These are phyloP conservation scores for Pseudozyma pruni DNA, from an alignment of 1,284 basidiomycete genomes.

Conservation along the genomic window DNA sequence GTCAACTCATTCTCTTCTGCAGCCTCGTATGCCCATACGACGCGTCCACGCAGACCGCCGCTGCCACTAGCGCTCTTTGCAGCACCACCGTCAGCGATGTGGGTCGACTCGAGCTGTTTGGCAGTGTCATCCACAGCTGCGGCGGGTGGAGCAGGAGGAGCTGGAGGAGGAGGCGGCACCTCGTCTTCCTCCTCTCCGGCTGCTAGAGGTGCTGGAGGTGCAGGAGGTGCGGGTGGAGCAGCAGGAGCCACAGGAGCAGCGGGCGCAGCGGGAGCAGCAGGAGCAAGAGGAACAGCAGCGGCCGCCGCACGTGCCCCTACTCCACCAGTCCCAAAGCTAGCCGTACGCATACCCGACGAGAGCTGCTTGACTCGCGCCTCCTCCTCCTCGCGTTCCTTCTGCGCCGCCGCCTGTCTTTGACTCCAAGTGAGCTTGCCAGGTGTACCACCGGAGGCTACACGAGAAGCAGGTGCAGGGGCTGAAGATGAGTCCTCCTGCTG, in stretches of 20 bases:
- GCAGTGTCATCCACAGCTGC: slow-evolving; percentile 23
- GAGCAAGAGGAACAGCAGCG: slow-evolving; percentile 14
- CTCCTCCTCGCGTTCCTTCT: slow-evolving; percentile 60
- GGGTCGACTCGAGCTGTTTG: slow-evolving; percentile 38
- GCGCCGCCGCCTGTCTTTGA: slow-evolving; percentile 63
- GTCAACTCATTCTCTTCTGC: slow-evolving; percentile 64
- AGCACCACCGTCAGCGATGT: slow-evolving; percentile 6
- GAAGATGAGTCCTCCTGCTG: slow-evolving; percentile 30
- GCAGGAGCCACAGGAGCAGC: slow-evolving; percentile 37
- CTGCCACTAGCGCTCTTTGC: slow-evolving; percentile 2
- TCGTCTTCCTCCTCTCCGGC: slow-evolving; percentile 12
- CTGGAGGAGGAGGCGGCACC: slow-evolving; percentile 16
- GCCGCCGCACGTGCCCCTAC: slow-evolving; percentile 8
- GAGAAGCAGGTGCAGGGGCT: slow-evolving; percentile 34
- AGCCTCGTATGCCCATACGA: slow-evolving; percentile 64
- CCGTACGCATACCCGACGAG: slow-evolving; percentile 28
- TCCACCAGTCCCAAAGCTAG: slow-evolving; percentile 35
- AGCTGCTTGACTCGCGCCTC: slow-evolving; percentile 40
- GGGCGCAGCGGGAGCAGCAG: slow-evolving; percentile 31
- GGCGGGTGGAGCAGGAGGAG: slow-evolving; percentile 36
- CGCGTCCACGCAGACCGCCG: slow-evolving; percentile 51
- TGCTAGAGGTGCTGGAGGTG: slow-evolving; percentile 40
- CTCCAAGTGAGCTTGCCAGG: slow-evolving; percentile 65
- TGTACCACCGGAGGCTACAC: slow-evolving; percentile 41
- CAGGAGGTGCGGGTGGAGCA: slow-evolving; percentile 36